Conservation (phyloP, 2,329 filamentous ascomycete species). For the Arthrobotrys iridis region DNA sequence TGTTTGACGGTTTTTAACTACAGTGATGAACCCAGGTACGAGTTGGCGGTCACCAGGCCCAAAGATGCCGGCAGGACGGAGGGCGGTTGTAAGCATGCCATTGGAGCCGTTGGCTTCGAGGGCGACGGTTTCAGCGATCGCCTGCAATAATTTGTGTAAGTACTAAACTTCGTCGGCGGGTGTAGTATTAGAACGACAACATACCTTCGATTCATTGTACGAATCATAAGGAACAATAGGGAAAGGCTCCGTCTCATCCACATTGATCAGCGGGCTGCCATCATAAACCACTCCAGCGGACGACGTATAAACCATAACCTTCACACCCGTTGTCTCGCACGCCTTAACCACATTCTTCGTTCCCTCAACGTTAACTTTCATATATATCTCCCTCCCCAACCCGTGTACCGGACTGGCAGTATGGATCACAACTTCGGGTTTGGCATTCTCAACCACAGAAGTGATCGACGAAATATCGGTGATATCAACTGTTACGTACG, state of each 20-base stretch:
- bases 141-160: slow-evolving; percentile 63
- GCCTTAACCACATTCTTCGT: slow-evolving; percentile 81
- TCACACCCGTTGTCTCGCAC: slow-evolving; percentile 75
- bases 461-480: slow-evolving; percentile 72
- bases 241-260: slow-evolving; percentile 82
- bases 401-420: slow-evolving; percentile 77
- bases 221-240: slow-evolving; percentile 80
- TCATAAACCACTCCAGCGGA: slow-evolving; percentile 88
- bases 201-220: slow-evolving; percentile 90
- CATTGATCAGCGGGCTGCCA: slow-evolving; percentile 82
- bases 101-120: slow-evolving; percentile 76
- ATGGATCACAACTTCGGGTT: slow-evolving; percentile 87
- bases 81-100: slow-evolving; percentile 75
- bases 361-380: slow-evolving; percentile 87
- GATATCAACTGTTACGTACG: slow-evolving; percentile 81
- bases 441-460: slow-evolving; percentile 72
- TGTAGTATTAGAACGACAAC: slow-evolving; percentile 13
- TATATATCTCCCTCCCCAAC: slow-evolving; percentile 72
- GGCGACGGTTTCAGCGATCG: slow-evolving; percentile 82
- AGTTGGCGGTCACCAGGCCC: slow-evolving; percentile 78
- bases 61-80: slow-evolving; percentile 89
- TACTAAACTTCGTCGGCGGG: slow-evolving; percentile 51
- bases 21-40: slow-evolving; percentile 77
- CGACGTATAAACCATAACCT: slow-evolving; percentile 88
- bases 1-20: slow-evolving; percentile 75